Evolutionary conservation across 257 asterid genomes (phyloP), one percentile per base, ranked within the genome.

Genomic region (Ocimum tenuiflorum): DNA sequence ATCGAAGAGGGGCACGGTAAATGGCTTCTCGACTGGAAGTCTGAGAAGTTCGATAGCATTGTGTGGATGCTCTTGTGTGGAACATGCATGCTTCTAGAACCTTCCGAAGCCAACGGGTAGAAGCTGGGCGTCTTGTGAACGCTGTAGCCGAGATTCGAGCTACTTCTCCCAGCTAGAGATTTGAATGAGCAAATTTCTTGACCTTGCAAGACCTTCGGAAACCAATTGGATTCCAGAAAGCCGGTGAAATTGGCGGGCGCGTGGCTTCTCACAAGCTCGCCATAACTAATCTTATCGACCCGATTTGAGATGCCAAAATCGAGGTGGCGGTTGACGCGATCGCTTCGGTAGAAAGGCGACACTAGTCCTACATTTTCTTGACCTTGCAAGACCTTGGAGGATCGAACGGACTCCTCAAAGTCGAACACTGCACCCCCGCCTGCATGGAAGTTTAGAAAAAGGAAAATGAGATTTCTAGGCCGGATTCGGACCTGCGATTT

Each of bases 371-470:
- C 63, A 78, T 86, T 90, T 94, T 94, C 97, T 94, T 94, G 97
- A 94, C 99, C 99, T 94, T 94, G 97, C 99, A 94, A 94, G 99
- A 94, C 99, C 99, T 94, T 88, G 70, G 96, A 83, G 90, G 96
- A 81, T 83, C 94, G 78, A 49, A 83, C 36, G 35, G 95, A 84
- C 79, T 86, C 99, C 91, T 86, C 91, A 76, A 87, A 94, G 88
- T 88, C 99, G 78, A 85, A 88, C 72, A 83, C 81, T 56, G 91
- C 79, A 60, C 77, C 79, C 75, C 87, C 82, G 46, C 91, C 96
- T 85, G 82, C 82, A 36, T 52, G 5, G 50, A 62, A n/a, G 49
- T 43, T 3, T 43, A 4, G 2, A 43, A 46, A 42, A n/a, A 33
- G 18, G 14, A 38, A 6, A 22, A 2, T 19, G 39, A 58, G 60